Evolutionary conservation across 208 protist species (phyloP).

Genomic region (Blechomonas ayalai): DNA sequence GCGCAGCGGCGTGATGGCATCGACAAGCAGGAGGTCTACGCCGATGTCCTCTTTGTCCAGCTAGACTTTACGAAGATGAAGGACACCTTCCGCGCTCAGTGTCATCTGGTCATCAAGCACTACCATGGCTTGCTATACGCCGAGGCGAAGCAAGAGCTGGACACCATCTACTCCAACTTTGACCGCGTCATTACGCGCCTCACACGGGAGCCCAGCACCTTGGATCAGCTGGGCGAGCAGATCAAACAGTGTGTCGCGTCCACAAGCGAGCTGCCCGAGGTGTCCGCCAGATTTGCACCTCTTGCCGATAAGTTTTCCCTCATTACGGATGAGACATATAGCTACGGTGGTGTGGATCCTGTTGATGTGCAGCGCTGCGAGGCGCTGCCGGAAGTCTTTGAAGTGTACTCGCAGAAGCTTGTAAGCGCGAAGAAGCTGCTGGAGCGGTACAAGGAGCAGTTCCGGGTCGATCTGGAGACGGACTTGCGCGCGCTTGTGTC

Average conservation of each 20-base stretch:
- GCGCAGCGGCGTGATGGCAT: slow-evolving; percentile 90
- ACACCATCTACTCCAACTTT: slow-evolving; percentile 88
- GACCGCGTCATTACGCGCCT: slow-evolving; percentile 63
- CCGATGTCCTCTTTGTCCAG: slow-evolving; percentile 92
- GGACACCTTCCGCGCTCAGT: slow-evolving; percentile 93
- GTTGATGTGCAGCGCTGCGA: slow-evolving; percentile 85
- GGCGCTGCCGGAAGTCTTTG: slow-evolving; percentile 80
- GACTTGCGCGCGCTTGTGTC: slow-evolving; percentile 84
- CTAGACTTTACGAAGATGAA: slow-evolving; percentile 96
- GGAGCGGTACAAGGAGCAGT: slow-evolving; percentile 93
- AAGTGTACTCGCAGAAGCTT: slow-evolving; percentile 82
- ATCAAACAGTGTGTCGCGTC: slow-evolving; percentile 80
- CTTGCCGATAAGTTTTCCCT: slow-evolving; percentile 94
- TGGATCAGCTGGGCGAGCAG: slow-evolving; percentile 92
- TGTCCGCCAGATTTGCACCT: slow-evolving; percentile 89
- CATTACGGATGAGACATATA: slow-evolving; percentile 83
- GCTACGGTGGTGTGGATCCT: slow-evolving; percentile 59
- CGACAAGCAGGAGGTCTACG: slow-evolving; percentile 94
- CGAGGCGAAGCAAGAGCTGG: slow-evolving; percentile 88
- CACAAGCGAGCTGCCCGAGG: slow-evolving; percentile 63
- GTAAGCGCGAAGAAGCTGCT: slow-evolving; percentile 76
- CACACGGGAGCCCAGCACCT: slow-evolving; percentile 78
- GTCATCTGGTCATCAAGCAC: slow-evolving; percentile 93
- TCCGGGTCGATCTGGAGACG: slow-evolving; percentile 90
- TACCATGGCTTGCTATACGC: slow-evolving; percentile 94